Conservation (phyloP, 164 flowering plant species). For the Stephania japonica region DNA sequence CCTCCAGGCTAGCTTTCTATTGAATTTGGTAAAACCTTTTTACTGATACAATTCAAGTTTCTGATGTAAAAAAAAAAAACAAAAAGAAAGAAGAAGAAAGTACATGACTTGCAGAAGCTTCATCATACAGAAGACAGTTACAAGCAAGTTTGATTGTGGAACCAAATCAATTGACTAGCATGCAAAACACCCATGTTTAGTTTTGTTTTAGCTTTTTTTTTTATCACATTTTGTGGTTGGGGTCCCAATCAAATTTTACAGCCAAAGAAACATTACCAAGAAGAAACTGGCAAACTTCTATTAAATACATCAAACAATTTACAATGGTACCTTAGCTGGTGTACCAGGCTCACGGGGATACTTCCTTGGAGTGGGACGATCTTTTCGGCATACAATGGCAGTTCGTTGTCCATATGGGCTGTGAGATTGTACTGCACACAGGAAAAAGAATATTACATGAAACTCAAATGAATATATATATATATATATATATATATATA, state of each 20-base stretch:
- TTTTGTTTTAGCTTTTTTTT: too few relatives aligned
- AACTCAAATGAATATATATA: background rate
- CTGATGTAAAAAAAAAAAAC: too few relatives aligned
- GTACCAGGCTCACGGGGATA: constrained; percentile 90
- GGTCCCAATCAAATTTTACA: background rate
- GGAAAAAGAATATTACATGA: constrained; percentile 11
- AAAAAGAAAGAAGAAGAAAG: too few relatives aligned
- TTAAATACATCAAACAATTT: constrained; percentile 11
- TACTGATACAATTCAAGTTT: too few relatives aligned
- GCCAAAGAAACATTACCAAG: background rate
- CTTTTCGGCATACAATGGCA: constrained; percentile 63
- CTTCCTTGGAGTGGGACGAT: constrained; percentile 53
- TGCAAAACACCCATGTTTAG: background rate
- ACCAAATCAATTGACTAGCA: background rate
- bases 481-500: too few relatives aligned
- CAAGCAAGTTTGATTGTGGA: background rate
- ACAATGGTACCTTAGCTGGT: constrained; percentile 67
- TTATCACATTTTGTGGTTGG: background rate
- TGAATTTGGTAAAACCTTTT: too few relatives aligned
- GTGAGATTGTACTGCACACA: constrained; percentile 67
- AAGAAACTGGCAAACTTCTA: background rate
- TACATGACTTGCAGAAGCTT: background rate
- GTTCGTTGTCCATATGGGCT: constrained; percentile 85
- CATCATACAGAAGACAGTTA: background rate
- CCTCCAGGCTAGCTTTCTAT: too few relatives aligned